Percentiles rank a stretch among this genome's conserved stretches.
Conservation (phyloP, 768 basidiomycete species). For the Mycena crocata region DNA sequence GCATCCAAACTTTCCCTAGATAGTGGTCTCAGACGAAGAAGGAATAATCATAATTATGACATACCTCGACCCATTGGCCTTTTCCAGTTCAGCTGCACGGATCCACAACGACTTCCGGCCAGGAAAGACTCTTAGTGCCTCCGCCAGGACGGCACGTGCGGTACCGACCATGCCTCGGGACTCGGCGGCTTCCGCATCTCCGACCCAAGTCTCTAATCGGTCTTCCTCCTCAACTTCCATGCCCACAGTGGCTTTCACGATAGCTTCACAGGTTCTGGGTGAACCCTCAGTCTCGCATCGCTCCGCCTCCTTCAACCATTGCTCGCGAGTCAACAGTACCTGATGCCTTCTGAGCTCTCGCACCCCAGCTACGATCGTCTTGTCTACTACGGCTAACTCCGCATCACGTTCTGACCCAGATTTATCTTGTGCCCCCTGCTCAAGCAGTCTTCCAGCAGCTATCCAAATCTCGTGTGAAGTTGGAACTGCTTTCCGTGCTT, state of each 20-base stretch:
- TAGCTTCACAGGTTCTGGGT: slow-evolving; percentile 90
- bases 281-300: slow-evolving; percentile 89
- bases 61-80: slow-evolving; percentile 86
- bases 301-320: slow-evolving; percentile 97
- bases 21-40: slow-evolving; percentile 7
- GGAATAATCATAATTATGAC: slow-evolving; percentile 12
- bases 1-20: slow-evolving; percentile 82
- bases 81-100: slow-evolving; percentile 92
- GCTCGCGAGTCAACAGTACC: slow-evolving; percentile 88
- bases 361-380: slow-evolving; percentile 89
- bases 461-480: slow-evolving; percentile 99
- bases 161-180: slow-evolving; percentile 80
- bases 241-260: slow-evolving; percentile 92
- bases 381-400: slow-evolving; percentile 83
- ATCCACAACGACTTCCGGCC: slow-evolving; percentile 90
- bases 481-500: slow-evolving; percentile 92
- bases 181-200: slow-evolving; percentile 90
- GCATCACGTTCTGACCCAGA: slow-evolving; percentile 64
- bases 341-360: slow-evolving; percentile 82
- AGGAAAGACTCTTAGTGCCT: slow-evolving; percentile 92
- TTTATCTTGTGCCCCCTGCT: slow-evolving; percentile 80
- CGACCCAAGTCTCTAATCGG: slow-evolving; percentile 87
- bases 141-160: slow-evolving; percentile 89
- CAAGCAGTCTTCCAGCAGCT: slow-evolving; percentile 91
- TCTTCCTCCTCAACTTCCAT: slow-evolving; percentile 98